Base-by-base conservation (phyloP, 2,329 filamentous ascomycete genomes). In the Hymenoscyphus occultus region DNA sequence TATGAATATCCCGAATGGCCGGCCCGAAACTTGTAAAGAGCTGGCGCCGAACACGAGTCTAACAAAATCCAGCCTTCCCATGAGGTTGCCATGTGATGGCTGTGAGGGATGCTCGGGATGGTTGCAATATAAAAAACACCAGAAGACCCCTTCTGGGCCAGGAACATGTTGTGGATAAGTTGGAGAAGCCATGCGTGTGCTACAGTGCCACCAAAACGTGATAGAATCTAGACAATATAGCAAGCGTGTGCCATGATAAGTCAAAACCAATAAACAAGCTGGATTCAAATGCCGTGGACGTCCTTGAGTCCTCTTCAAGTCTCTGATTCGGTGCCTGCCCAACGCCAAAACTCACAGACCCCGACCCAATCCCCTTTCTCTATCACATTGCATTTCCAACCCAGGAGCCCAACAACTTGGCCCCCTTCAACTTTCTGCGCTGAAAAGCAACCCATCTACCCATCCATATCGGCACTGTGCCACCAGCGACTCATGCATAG, bases 401-500 rank as follows among this genome's bases (percentile, higher is more conserved):
- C 59, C 16, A 35, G 40, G 54, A 28, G 32, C 16, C 54, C 54
- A 48, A 19, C 10, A 48, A 48, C 19, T n/a, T 51, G 45, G 45
- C 45, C n/a, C n/a, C 22, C 45, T 28, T 28, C 28, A 28, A 22
- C 22, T 22, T 51, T 51, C 45, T 51, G 45, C 45, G 45, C 14
- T 22, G 19, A n/a, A 31, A 22, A 45, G 35, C 7, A 56, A 59
- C 28, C 32, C 54, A 58, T 35, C 45, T n/a, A 51, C 45, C 45
- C 28, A 28, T 39, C 39, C 57, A 42, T 60, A 60, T 64, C 62
- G 62, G 62, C 62, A 64, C 62, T 64, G 62, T 54, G 62, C 56
- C 40, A 28, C 45, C 62, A 51, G 54, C 62, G 57, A 64, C 62
- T 60, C 62, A 60, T 60, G 62, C 62, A 64, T 9, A 42, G 31